phyloP scores from a whole-genome alignment of 306 rosid species.

The Betula pendula region DNA sequence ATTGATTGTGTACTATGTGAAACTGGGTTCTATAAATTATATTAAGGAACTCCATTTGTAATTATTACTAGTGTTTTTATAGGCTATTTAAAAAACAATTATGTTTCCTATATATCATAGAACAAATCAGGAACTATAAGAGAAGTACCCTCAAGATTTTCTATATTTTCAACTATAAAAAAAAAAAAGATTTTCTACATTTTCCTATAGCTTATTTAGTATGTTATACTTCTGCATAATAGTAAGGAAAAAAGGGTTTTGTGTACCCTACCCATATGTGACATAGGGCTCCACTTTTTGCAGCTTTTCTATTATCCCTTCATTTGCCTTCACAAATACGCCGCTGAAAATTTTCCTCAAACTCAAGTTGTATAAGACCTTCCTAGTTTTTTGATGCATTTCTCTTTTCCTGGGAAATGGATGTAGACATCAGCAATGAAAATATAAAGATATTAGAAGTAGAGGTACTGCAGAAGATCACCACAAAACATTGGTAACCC shows the following conservation, averaged over 20 bases:
- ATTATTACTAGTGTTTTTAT: too few species aligned
- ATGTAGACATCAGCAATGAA: constrained; percentile 7
- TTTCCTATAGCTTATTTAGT: neutral
- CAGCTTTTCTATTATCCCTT: constrained; percentile 55
- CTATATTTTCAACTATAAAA: neutral
- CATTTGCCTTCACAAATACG: constrained; percentile 67
- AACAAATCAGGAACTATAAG: neutral
- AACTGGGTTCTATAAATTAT: too few species aligned
- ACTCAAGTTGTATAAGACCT: constrained; percentile 52
- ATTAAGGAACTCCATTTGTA: too few species aligned
- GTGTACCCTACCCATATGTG: constrained; percentile 69
- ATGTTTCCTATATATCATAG: neutral
- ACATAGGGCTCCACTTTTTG: constrained; percentile 82
- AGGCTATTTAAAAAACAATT: too few species aligned
- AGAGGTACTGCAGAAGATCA: neutral
- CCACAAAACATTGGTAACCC: constrained; percentile 4
- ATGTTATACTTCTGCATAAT: constrained; percentile 8
- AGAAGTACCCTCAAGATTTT: neutral
- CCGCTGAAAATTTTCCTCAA: constrained; percentile 66
- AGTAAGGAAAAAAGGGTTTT: constrained; percentile 1
- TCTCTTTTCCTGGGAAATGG: constrained; percentile 62
- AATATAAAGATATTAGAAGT: neutral
- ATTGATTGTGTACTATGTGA: too few species aligned
- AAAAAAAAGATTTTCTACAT: neutral
- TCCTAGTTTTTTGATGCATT: constrained; percentile 74